phyloP scores from a whole-genome alignment of 306 rosid genomes.

The Citrullus mucosospermus region DNA sequence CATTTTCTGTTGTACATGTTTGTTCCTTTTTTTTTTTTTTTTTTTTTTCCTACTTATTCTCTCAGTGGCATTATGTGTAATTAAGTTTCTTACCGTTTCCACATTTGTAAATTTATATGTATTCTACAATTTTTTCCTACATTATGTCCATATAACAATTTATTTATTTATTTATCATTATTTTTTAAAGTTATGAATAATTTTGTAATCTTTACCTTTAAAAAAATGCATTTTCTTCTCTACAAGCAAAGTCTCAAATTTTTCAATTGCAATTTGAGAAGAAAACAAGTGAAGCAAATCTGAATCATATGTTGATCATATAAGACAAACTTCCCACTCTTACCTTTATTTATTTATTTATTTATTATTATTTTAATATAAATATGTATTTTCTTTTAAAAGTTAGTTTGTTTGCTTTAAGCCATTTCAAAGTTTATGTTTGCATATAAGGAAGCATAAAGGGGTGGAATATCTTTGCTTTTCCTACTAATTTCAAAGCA shows the following conservation, averaged over 20 bases:
- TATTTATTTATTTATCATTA: background rate
- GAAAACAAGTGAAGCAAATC: background rate
- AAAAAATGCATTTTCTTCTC: background rate
- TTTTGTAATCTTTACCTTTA: background rate
- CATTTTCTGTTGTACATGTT: background rate
- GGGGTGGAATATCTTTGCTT: background rate
- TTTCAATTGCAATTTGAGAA: background rate
- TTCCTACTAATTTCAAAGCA: background rate
- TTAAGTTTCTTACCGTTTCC: background rate
- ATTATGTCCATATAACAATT: too few species aligned
- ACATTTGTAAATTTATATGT: background rate
- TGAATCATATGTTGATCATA: background rate
- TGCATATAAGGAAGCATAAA: background rate
- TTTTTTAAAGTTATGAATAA: background rate
- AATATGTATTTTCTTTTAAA: background rate
- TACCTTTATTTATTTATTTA: background rate
- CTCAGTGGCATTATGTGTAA: constrained; percentile 4
- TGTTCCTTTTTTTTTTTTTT: background rate
- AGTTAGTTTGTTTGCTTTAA: background rate
- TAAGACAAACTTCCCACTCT: background rate
- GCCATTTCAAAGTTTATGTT: constrained; percentile 2
- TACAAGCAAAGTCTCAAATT: background rate
- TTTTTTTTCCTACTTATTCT: background rate
- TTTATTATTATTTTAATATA: background rate
- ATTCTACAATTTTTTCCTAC: background rate